These are phyloP conservation scores for Cryptosporidium parvum DNA, from an alignment of 169 alveolate species.

Conservation along the genomic window DNA sequence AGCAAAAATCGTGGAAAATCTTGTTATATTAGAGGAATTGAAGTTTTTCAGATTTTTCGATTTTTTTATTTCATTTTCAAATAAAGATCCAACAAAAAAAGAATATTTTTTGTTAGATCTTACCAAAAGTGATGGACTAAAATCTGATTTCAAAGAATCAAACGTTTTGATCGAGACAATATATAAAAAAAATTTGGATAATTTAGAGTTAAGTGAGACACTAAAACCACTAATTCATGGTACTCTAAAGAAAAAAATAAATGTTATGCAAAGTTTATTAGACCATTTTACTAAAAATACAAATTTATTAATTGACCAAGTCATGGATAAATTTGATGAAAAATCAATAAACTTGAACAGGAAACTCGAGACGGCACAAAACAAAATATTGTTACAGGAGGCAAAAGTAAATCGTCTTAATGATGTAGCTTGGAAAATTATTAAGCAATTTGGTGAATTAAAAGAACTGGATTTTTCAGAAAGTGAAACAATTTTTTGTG, in stretches of 20 bases:
- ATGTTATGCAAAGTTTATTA: conserved; percentile 27
- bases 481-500: neutral
- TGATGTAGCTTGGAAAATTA: conserved; percentile 63
- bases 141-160: neutral
- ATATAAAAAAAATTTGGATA: neutral
- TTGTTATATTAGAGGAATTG: conserved; percentile 23
- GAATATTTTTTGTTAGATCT: conserved; percentile 18
- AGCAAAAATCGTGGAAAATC: conserved; percentile 40
- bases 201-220: neutral
- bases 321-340: conserved; percentile 50
- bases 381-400: conserved; percentile 51
- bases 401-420: conserved; percentile 58
- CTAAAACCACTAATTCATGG: conserved; percentile 24
- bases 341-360: conserved; percentile 56
- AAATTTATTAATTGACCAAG: conserved; percentile 31
- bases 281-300: conserved; percentile 66
- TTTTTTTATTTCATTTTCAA: conserved; percentile 3
- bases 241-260: conserved; percentile 35
- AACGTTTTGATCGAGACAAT: neutral
- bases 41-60: conserved; percentile 55
- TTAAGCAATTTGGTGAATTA: conserved; percentile 17
- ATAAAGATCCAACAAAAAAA: conserved; percentile 24
- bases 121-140: neutral
- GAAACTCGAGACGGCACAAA: conserved; percentile 4
- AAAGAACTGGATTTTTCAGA: conserved; percentile 31